Conservation (phyloP, 176 grass and related monocot species). For the Musa schizocarpa region DNA sequence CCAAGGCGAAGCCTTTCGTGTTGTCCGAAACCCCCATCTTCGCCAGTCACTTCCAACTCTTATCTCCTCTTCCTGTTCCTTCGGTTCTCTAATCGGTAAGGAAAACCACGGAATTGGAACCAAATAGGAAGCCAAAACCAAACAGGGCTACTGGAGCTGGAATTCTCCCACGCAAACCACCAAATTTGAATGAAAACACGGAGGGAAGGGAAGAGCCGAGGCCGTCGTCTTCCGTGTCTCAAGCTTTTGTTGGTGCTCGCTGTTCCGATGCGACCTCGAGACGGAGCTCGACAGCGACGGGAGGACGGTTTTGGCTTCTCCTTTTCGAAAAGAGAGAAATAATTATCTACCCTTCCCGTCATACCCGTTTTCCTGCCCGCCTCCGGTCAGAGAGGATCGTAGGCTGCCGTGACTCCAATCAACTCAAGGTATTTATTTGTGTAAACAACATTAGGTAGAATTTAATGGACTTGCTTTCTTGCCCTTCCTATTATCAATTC, state of each 20-base stretch:
- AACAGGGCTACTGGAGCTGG: not conserved
- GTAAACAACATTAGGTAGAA: too few relatives aligned
- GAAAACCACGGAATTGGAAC: not conserved
- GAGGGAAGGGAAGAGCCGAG: not conserved
- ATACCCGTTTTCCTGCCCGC: too few relatives aligned
- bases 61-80: not conserved
- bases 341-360: too few relatives aligned
- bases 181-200: constrained; percentile 18
- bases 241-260: not conserved
- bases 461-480: too few relatives aligned
- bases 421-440: too few relatives aligned
- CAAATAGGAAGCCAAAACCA: not conserved
- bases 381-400: too few relatives aligned
- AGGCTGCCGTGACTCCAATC: too few relatives aligned
- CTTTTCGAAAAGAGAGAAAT: too few relatives aligned
- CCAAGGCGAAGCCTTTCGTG: constrained; percentile 59
- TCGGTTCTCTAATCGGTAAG: not conserved
- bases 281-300: too few relatives aligned
- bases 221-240: not conserved
- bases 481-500: too few relatives aligned
- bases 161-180: constrained; percentile 14
- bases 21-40: constrained; percentile 57
- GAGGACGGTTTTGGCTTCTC: too few relatives aligned
- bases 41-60: not conserved
- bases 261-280: too few relatives aligned